Percentiles rank a stretch among this genome's conserved stretches.
Conservation (phyloP, 2,329 filamentous ascomycete genomes). For the Colletotrichum sp. region DNA sequence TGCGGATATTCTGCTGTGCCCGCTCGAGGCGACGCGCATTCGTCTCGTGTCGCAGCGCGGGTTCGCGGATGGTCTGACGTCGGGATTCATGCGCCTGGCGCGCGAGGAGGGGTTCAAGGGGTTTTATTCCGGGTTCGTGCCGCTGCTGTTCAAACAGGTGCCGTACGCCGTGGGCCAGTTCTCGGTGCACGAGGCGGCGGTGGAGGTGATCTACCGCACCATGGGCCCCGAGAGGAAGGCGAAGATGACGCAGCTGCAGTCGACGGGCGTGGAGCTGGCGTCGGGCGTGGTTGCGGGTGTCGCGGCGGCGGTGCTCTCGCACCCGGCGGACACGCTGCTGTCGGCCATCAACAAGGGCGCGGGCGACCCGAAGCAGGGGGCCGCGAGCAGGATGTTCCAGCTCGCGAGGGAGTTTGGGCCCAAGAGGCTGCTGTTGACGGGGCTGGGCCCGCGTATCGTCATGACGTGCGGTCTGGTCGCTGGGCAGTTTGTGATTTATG, state of each 20-base stretch:
- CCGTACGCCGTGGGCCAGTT: slow-evolving; percentile 96
- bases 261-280: slow-evolving; percentile 83
- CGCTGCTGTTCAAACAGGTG: slow-evolving; percentile 86
- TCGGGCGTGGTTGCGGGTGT: slow-evolving; percentile 89
- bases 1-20: slow-evolving; percentile 83
- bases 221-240: slow-evolving; percentile 72
- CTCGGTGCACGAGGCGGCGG: slow-evolving; percentile 88
- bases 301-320: slow-evolving; percentile 85
- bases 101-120: slow-evolving; percentile 78
- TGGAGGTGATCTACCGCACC: slow-evolving; percentile 73
- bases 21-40: slow-evolving; percentile 81
- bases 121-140: slow-evolving; percentile 91
- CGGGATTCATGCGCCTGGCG: slow-evolving; percentile 76
- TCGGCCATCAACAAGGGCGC: slow-evolving; percentile 62
- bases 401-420: slow-evolving; percentile 57
- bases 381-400: slow-evolving; percentile 55
- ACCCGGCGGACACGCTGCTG: slow-evolving; percentile 76
- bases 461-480: slow-evolving; percentile 60
- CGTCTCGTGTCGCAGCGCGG: slow-evolving; percentile 83
- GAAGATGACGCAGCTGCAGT: slow-evolving; percentile 69
- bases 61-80: slow-evolving; percentile 73
- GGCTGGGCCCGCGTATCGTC: slow-evolving; percentile 53
- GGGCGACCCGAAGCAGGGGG: slow-evolving; percentile 50
- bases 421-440: slow-evolving; percentile 48
- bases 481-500: slow-evolving; percentile 60